These are phyloP conservation scores for Phalaenopsis hybrid DNA, from an alignment of 116 monocot genomes.

Conservation along the genomic window DNA sequence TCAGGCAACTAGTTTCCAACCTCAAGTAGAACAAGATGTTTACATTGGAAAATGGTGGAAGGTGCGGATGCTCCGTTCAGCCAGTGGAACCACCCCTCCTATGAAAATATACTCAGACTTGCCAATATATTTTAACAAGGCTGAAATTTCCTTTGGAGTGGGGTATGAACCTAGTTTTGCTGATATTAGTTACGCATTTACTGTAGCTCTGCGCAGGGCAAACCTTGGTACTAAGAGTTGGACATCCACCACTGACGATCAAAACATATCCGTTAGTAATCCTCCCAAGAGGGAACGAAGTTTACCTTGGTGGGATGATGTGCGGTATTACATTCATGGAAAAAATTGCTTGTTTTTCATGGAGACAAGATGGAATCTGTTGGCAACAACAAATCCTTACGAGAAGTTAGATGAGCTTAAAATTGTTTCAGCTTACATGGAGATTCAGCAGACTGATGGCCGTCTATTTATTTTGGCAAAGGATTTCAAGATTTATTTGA, in stretches of 20 bases:
- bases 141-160: slow-evolving; percentile 88
- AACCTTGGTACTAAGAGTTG: slow-evolving; percentile 56
- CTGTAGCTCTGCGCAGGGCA: slow-evolving; percentile 81
- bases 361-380: slow-evolving; percentile 79
- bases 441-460: slow-evolving; percentile 88
- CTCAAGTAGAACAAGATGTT: slow-evolving; percentile 87
- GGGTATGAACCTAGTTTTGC: slow-evolving; percentile 98
- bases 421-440: slow-evolving; percentile 79
- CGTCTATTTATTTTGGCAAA: slow-evolving; percentile 58
- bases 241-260: slow-evolving; percentile 11
- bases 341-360: slow-evolving; percentile 58
- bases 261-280: slow-evolving; percentile 21
- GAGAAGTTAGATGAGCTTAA: slow-evolving; percentile 83
- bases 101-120: slow-evolving; percentile 92
- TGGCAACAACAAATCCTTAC: slow-evolving; percentile 90
- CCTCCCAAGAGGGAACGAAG: slow-evolving; percentile 84
- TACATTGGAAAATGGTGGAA: slow-evolving; percentile 87
- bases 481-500: slow-evolving; percentile 83
- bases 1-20: slow-evolving; percentile 98
- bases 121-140: slow-evolving; percentile 78
- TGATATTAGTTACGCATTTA: slow-evolving; percentile 96
- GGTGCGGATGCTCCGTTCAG: slow-evolving; percentile 87
- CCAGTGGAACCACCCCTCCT: slow-evolving; percentile 92
- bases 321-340: slow-evolving; percentile 96
- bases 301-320: slow-evolving; percentile 99